Evolutionary conservation across 2,329 filamentous ascomycete genomes (phyloP), one percentile per base, ranked within the genome.

Genomic region (Claviceps lovelessii): DNA sequence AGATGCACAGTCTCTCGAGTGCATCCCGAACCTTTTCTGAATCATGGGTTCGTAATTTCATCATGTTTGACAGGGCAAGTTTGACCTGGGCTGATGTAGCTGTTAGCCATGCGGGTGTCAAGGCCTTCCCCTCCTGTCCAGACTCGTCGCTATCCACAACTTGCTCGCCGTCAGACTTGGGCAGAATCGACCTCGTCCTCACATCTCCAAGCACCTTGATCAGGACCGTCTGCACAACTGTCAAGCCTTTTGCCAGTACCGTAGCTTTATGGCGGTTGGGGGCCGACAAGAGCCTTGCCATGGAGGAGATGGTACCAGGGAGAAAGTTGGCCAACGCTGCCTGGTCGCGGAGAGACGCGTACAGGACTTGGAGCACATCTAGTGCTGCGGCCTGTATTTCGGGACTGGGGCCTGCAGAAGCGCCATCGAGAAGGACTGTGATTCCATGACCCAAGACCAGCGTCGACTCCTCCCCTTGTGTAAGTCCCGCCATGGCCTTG

Each of bases 321-420:
- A 97, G 75, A 63, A 98, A 93, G 58, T 81, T 90, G 10, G 89
- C 88, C 55, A 95, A 73, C 2, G 87, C 81, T n/a, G 86, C 78
- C 49, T 78, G 79, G 62, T 93, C 85, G 53, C 78, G 81, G 47
- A 95, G 76, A 28, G 81, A 79, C 7, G 67, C 63, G 59, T 83
- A 80, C 8, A 93, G 71, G 0, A 79, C 72, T 52, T 79, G 71
- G 2, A 96, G 66, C 7, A 86, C 81, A 13, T 73, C 68, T 4
- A 88, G 72, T 6, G 89, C 86, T 59, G 85, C 79, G 5, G 85
- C 65, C 63, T 91, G 90, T 23, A 91, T 78, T n/a, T 78, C 74
- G 42, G 80, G 72, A 0, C 84, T 86, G 11, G 73, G 72, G 2
- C 82, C 83, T 51, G 85, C 78, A 0, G 75, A 75, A n/a, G 89